phyloP scores from a whole-genome alignment of 768 basidiomycete genomes.

The Sarcomyxa edulis region DNA sequence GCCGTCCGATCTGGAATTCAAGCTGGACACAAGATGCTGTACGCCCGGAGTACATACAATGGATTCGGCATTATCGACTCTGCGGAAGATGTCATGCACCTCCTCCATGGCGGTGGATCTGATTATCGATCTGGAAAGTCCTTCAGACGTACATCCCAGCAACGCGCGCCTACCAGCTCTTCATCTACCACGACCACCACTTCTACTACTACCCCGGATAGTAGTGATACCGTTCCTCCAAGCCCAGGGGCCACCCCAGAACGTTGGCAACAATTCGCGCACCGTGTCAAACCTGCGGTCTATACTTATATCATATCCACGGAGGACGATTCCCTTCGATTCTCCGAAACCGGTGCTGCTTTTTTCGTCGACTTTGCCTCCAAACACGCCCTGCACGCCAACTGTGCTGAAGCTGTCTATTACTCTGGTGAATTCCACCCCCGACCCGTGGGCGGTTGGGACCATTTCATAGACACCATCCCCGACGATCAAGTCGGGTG shows the following conservation, averaged over 20 bases:
- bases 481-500: slow-evolving; percentile 57
- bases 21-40: slow-evolving; percentile 69
- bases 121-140: too few relatives aligned
- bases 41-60: slow-evolving; percentile 61
- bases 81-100: slow-evolving; percentile 38
- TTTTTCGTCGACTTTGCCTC: slow-evolving; percentile 86
- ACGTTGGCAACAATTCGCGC: slow-evolving; percentile 14
- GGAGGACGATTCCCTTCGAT: slow-evolving; percentile 72
- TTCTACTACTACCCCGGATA: too few relatives aligned
- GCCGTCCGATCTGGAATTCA: slow-evolving; percentile 67
- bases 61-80: slow-evolving; percentile 54
- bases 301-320: slow-evolving; percentile 83
- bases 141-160: too few relatives aligned
- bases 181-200: too few relatives aligned
- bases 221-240: too few relatives aligned
- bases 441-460: slow-evolving; percentile 66
- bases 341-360: slow-evolving; percentile 83
- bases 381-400: slow-evolving; percentile 82
- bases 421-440: slow-evolving; percentile 82
- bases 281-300: slow-evolving; percentile 71
- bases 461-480: slow-evolving; percentile 47
- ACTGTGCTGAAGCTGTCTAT: slow-evolving; percentile 60
- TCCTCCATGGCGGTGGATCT: slow-evolving; percentile 43
- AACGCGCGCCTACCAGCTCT: too few relatives aligned
- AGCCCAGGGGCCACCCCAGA: slow-evolving; percentile 7